These are phyloP conservation scores for Lipomyces lipofer DNA, from an alignment of 805 yeast genomes.

Conservation along the genomic window DNA sequence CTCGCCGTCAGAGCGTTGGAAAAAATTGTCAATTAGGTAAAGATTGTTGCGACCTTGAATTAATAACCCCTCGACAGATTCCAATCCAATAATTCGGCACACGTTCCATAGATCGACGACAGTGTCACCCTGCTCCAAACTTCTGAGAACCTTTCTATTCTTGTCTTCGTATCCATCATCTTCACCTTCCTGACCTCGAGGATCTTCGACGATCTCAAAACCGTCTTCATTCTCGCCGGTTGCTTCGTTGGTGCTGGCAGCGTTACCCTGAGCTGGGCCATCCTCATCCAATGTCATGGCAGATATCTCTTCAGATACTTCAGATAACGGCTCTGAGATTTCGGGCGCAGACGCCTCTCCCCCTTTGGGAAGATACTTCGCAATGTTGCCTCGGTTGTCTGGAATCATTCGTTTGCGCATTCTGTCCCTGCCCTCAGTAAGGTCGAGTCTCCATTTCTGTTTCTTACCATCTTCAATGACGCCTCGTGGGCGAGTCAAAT, in stretches of 20 bases:
- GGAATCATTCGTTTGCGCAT: constrained; percentile 63
- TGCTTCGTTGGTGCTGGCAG: constrained; percentile 13
- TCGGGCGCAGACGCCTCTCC: constrained; percentile 10
- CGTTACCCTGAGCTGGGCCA: background rate
- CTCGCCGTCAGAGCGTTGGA: constrained; percentile 53
- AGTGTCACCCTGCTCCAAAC: constrained; percentile 67
- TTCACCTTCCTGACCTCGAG: constrained; percentile 33
- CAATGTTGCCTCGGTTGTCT: constrained; percentile 50
- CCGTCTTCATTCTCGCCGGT: constrained; percentile 35
- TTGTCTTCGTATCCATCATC: constrained; percentile 51
- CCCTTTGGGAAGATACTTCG: constrained; percentile 47
- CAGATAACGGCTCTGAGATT: background rate
- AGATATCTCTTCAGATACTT: constrained; percentile 9
- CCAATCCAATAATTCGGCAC: constrained; percentile 73
- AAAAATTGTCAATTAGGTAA: constrained; percentile 70
- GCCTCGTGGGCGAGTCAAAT: constrained; percentile 42
- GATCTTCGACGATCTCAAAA: constrained; percentile 34
- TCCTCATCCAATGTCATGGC: constrained; percentile 9
- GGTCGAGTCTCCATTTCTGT: constrained; percentile 55
- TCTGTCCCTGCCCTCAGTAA: constrained; percentile 67
- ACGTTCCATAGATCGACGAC: constrained; percentile 75
- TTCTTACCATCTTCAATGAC: constrained; percentile 31
- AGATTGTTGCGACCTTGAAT: constrained; percentile 65
- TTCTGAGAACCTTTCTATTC: constrained; percentile 70
- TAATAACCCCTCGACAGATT: constrained; percentile 70